phyloP scores from a whole-genome alignment of 2,329 filamentous ascomycete genomes.

The Colletotrichum kahawae region DNA sequence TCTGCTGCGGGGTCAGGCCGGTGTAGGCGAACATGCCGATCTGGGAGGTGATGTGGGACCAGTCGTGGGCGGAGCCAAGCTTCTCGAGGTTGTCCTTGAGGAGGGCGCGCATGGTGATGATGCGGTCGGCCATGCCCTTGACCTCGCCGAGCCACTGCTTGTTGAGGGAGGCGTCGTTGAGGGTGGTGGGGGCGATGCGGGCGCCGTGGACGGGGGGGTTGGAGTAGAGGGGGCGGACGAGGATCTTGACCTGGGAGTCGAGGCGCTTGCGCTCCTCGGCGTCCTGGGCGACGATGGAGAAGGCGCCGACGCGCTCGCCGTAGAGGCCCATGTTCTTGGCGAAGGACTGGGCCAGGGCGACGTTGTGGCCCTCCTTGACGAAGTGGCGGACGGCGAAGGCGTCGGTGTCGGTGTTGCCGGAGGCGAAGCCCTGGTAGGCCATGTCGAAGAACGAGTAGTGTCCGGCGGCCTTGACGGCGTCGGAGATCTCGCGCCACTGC shows the following conservation, averaged over 20 bases:
- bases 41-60: constrained; percentile 98
- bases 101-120: constrained; percentile 96
- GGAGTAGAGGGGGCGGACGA: constrained; percentile 96
- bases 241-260: constrained; percentile 97
- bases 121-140: constrained; percentile 98
- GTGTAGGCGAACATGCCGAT: constrained; percentile 99
- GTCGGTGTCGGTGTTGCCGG: constrained; percentile 88
- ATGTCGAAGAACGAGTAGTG: constrained; percentile 99
- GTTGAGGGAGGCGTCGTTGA: constrained; percentile 85
- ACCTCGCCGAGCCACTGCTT: constrained; percentile 95
- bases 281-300: constrained; percentile 87
- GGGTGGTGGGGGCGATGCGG: constrained; percentile 89
- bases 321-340: constrained; percentile 99
- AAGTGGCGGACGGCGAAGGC: constrained; percentile 95
- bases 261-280: constrained; percentile 93
- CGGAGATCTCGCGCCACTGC: constrained; percentile 92
- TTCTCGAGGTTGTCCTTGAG: constrained; percentile 95
- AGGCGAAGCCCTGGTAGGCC: constrained; percentile 98
- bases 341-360: constrained; percentile 90
- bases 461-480: constrained; percentile 81
- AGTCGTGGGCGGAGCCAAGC: constrained; percentile 95
- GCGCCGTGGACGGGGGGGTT: constrained; percentile 98
- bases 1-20: constrained; percentile 87
- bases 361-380: constrained; percentile 87
- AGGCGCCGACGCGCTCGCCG: constrained; percentile 96